Conservation (phyloP, 2,329 filamentous ascomycete genomes). For the Alternaria ethzedia region DNA sequence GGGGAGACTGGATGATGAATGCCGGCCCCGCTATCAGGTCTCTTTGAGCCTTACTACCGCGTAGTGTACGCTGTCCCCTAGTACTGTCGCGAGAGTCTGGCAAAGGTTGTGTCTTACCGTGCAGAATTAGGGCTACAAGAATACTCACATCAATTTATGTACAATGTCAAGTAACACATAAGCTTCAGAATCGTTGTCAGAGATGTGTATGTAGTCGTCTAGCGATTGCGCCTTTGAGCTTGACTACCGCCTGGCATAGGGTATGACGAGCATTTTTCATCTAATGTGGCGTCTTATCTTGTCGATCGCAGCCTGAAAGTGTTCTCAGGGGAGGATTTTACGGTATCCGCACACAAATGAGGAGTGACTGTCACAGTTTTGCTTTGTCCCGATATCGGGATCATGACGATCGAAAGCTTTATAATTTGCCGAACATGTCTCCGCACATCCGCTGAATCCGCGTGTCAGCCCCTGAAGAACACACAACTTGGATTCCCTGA, state of each 20-base stretch:
- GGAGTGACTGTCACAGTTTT: neutral
- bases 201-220: neutral
- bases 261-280: neutral
- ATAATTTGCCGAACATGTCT: neutral
- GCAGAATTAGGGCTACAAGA: neutral
- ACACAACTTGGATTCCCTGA: neutral
- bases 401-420: neutral
- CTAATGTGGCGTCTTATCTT: neutral
- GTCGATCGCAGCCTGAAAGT: neutral
- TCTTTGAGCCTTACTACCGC: conserved; percentile 7
- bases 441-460: neutral
- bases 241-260: neutral
- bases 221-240: neutral
- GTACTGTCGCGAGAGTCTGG: neutral
- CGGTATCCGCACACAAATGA: neutral
- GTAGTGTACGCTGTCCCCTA: neutral
- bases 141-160: neutral
- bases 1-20: neutral
- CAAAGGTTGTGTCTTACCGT: neutral
- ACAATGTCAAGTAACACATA: accelerated
- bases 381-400: neutral
- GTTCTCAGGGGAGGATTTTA: neutral
- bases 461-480: neutral
- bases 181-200: neutral
- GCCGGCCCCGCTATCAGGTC: conserved; percentile 12